Percentiles rank a stretch among this genome's conserved stretches.
Conservation (phyloP, 108 stramenopile species). For the Asterionellopsis glacialis region DNA sequence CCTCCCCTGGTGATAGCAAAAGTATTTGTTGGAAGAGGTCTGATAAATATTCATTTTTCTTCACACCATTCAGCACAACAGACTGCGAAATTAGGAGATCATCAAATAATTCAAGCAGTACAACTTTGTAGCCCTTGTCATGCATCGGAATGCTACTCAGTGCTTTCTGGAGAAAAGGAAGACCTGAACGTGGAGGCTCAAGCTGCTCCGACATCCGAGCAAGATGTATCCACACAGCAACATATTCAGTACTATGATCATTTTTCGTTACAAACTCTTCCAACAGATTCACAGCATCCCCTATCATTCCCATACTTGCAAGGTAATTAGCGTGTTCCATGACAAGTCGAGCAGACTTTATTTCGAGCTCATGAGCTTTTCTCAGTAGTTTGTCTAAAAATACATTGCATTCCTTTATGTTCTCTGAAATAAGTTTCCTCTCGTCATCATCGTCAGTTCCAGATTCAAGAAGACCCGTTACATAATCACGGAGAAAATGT, state of each 20-base stretch:
- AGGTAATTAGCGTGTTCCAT: constrained; percentile 55
- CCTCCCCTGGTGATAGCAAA: constrained; percentile 39
- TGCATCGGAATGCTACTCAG: constrained; percentile 44
- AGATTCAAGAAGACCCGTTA: constrained; percentile 20
- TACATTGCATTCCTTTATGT: constrained; percentile 9
- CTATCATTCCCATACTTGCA: constrained; percentile 16
- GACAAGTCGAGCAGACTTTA: constrained; percentile 26
- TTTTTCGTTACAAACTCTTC: constrained; percentile 12
- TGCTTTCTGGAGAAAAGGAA: constrained; percentile 41
- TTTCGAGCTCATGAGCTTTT: background rate
- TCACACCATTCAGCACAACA: background rate
- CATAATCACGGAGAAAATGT: constrained; percentile 35
- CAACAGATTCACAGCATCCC: constrained; percentile 31
- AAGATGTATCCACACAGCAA: constrained; percentile 50
- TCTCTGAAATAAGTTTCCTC: background rate
- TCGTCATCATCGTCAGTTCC: background rate
- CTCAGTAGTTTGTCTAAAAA: constrained; percentile 1
- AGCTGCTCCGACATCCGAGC: constrained; percentile 33
- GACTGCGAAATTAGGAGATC: constrained; percentile 24
- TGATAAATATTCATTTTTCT: constrained; percentile 9
- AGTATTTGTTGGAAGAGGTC: constrained; percentile 54
- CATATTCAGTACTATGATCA: constrained; percentile 3
- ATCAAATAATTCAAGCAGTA: constrained; percentile 55
- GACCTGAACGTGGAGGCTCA: constrained; percentile 15
- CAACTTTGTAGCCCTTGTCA: constrained; percentile 28